Evolutionary conservation across 1,284 basidiomycete genomes (phyloP), one percentile per base, ranked within the genome.

Genomic region (Papiliotrema flavescens): DNA sequence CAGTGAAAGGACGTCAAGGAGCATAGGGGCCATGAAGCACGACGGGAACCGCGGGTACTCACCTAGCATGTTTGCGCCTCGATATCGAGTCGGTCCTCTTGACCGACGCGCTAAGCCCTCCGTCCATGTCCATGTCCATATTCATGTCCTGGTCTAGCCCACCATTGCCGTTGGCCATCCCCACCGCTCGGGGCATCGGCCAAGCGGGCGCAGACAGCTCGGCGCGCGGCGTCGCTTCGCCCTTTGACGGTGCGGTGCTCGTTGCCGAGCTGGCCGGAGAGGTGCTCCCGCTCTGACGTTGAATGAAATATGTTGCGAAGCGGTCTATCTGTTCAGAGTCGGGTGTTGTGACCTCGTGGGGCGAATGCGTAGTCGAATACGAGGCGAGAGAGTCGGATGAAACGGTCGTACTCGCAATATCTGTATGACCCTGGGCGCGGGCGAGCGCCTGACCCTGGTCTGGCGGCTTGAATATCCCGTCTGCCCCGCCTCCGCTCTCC

Each of bases 21-120:
- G 56, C 45, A 22, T 47, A 59, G 13, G 60, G 47, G 36, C 58
- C 53, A 13, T 60, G 49, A 64, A 32, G 28, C 28, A 32, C 28
- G 28, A 32, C 28, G 28, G 11, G 28, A 32, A 32, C 6, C 6
- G 6, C 28, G 28, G 28, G 11, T 5, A 69, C 69, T 69, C 64
- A 73, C 71, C 64, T 69, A 2, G 63, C 61, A 53, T 70, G 63
- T 50, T 67, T 67, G 47, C 61, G 61, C 26, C 68, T 44, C 66
- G 64, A 67, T 49, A 64, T 69, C 5, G 59, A 59, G 23, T 49
- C 59, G 13, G 59, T 55, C 51, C 56, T 63, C 49, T 63, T 23
- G 28, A 1, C 53, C 53, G 13, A 20, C 9, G 15, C 34, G 47
- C 23, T 50, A 20, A n/a, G 32, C 42, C 34, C 37, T 17, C 32